A percentile compares a stretch with the other conserved stretches of the same genome.
These are phyloP conservation scores for Gossypium trilobum DNA, from an alignment of 441 rosid genomes.

Conservation along the genomic window DNA sequence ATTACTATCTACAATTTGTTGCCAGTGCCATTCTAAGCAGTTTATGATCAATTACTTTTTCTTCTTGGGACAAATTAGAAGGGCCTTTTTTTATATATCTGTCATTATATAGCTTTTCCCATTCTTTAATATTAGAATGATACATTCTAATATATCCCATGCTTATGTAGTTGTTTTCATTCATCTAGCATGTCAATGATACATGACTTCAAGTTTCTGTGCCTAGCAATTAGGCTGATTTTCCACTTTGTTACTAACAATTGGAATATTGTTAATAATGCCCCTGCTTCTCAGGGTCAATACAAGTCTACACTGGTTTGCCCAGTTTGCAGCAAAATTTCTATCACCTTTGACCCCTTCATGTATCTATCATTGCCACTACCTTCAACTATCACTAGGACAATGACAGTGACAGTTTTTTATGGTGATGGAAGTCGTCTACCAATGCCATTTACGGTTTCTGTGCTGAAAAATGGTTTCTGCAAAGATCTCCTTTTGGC, in stretches of 20 bases:
- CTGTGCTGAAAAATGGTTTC: slow-evolving; percentile 44
- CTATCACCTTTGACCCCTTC: slow-evolving; percentile 66
- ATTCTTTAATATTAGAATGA: neutral
- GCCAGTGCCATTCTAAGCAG: neutral
- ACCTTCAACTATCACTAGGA: slow-evolving; percentile 48
- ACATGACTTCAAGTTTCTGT: neutral
- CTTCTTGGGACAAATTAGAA: neutral
- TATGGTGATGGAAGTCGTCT: slow-evolving; percentile 40
- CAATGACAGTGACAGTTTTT: slow-evolving; percentile 48
- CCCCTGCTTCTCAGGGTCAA: slow-evolving; percentile 43
- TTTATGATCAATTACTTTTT: neutral
- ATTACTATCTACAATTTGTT: neutral
- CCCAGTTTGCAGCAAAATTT: slow-evolving; percentile 52
- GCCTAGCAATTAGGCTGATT: neutral
- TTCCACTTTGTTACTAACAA: neutral
- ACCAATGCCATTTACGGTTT: slow-evolving; percentile 45
- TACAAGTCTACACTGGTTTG: slow-evolving; percentile 63
- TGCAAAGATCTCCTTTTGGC: slow-evolving; percentile 45
- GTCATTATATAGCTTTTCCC: neutral
- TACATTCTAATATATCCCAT: neutral
- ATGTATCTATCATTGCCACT: slow-evolving; percentile 64
- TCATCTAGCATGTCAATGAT: slow-evolving; percentile 6
- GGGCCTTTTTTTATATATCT: neutral
- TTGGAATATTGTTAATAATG: neutral
- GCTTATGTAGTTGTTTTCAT: slow-evolving; percentile 1